Evolutionary conservation across 2,329 filamentous ascomycete genomes (phyloP).

Genomic region (Aspergillus tubingensis): DNA sequence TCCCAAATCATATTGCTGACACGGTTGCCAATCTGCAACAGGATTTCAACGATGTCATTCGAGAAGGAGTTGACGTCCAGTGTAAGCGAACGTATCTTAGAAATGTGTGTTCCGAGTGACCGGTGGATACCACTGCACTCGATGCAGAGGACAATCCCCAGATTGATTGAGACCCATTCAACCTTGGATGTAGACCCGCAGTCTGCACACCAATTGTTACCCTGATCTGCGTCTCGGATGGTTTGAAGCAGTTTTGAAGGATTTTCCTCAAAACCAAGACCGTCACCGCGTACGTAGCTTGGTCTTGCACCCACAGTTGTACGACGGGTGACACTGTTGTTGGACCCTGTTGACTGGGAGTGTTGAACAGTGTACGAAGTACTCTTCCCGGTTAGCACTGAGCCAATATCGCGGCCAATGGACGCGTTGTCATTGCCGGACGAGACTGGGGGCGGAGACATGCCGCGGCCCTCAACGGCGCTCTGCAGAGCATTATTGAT

Average conservation of each 20-base stretch:
- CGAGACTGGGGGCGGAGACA: slow-evolving; percentile 49
- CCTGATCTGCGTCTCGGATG: slow-evolving; percentile 85
- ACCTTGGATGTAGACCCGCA: slow-evolving; percentile 90
- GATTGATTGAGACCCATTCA: slow-evolving; percentile 98
- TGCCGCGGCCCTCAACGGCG: slow-evolving; percentile 80
- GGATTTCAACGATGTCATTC: slow-evolving; percentile 90
- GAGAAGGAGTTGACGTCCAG: slow-evolving; percentile 96
- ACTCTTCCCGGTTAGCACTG: slow-evolving; percentile 89
- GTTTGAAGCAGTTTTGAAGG: slow-evolving; percentile 83
- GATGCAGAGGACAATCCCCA: slow-evolving; percentile 94
- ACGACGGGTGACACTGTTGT: slow-evolving; percentile 71
- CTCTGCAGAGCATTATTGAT: slow-evolving; percentile 98
- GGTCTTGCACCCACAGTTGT: slow-evolving; percentile 91
- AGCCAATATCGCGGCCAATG: slow-evolving; percentile 82
- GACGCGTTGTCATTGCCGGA: slow-evolving; percentile 56
- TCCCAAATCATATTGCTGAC: slow-evolving; percentile 98
- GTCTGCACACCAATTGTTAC: slow-evolving; percentile 91
- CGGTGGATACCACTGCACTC: slow-evolving; percentile 98
- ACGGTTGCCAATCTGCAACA: slow-evolving; percentile 88
- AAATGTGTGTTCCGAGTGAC: slow-evolving; percentile 94
- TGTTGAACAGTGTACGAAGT: slow-evolving; percentile 61
- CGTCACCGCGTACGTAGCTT: slow-evolving; percentile 66
- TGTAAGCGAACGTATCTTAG: slow-evolving; percentile 92
- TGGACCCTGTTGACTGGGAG: slow-evolving; percentile 44
- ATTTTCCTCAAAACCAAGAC: slow-evolving; percentile 75